Evolutionary conservation across 1,139 yeast species (phyloP).

Genomic region (Taphrina communis): DNA sequence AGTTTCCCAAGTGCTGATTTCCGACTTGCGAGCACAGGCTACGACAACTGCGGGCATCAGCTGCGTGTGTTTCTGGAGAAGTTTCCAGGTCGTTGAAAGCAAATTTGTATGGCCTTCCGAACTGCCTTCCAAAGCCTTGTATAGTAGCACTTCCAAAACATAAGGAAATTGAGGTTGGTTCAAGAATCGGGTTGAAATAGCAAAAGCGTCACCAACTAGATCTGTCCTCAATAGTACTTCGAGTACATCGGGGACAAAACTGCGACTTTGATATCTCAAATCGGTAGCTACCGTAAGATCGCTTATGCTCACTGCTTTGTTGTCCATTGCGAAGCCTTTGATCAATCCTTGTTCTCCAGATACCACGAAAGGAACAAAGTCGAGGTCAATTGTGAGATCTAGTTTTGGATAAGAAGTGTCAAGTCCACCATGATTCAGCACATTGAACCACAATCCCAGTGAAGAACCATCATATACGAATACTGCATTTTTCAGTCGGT

Average conservation of each 20-base stretch:
- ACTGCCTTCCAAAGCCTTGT: conserved; percentile 51
- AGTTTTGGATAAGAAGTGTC: neutral
- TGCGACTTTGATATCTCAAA: neutral
- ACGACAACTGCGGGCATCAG: conserved; percentile 55
- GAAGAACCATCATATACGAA: conserved; percentile 8
- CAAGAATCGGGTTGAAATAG: conserved; percentile 1
- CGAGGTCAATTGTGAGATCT: conserved; percentile 4
- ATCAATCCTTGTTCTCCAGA: conserved; percentile 18
- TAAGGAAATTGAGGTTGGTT: conserved; percentile 55
- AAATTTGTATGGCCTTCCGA: neutral
- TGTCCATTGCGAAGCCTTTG: conserved; percentile 7
- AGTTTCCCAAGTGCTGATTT: conserved; percentile 64
- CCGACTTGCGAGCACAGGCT: conserved; percentile 70
- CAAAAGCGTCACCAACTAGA: conserved; percentile 14
- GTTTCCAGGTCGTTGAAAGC: conserved; percentile 12
- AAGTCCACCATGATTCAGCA: neutral
- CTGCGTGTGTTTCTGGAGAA: conserved; percentile 11
- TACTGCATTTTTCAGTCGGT: conserved; percentile 13
- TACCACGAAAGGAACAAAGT: conserved; percentile 16
- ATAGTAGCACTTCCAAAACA: conserved; percentile 58
- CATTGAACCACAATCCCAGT: conserved; percentile 12
- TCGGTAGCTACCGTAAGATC: neutral
- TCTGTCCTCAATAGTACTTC: conserved; percentile 2
- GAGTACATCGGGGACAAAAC: conserved; percentile 16
- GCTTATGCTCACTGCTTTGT: neutral